Evolutionary conservation across 2,329 filamentous ascomycete genomes (phyloP), one percentile per base, ranked within the genome.

Genomic region (Pseudogymnoascus sp.): DNA sequence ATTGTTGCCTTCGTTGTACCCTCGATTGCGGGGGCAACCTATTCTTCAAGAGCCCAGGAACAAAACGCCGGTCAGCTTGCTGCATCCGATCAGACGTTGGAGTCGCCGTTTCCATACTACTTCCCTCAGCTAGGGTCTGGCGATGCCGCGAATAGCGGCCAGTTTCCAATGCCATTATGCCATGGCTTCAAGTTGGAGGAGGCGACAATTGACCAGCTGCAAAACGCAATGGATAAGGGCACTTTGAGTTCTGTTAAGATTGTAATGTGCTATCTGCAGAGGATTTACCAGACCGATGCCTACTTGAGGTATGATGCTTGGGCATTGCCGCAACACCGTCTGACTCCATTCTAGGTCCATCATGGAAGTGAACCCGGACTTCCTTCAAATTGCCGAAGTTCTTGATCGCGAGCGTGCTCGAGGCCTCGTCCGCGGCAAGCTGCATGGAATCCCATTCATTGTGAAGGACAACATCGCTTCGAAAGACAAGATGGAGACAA

Each of bases 381-480:
- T 80, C 8, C 75, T 88, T 35, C 66, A 74, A 21, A 89, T 91
- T 62, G 89, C 89, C 3, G 75, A 75, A 4, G 70, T 77, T 12
- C 76, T 86, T 31, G 89, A 92, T 68, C 71, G 70, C 0, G 88
- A 91, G 73, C 81, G 88, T 16, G 70, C 71, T 11, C 69, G 75
- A 1, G 86, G 86, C 23, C 77, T 75, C 40, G 72, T 86, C 8
- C 81, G 86, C n/a, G 82, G 88, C 1, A 84, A 84, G 0, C 78
- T 93, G 1, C 89, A 92, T 71, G 89, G 89, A 2, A 89, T 93
- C 45, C 89, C 89, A 0, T 89, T 89, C 71, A 78, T 88, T 2
- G 83, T 91, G 66, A 92, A 92, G 74, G 88, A 92, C 71, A 88
- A 88, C 70, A 88, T 90, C 62, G 86, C 80, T 23, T 85, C 82